These are phyloP conservation scores for Dendrobium catenatum DNA, from an alignment of 106 monocot genomes.

Conservation along the genomic window DNA sequence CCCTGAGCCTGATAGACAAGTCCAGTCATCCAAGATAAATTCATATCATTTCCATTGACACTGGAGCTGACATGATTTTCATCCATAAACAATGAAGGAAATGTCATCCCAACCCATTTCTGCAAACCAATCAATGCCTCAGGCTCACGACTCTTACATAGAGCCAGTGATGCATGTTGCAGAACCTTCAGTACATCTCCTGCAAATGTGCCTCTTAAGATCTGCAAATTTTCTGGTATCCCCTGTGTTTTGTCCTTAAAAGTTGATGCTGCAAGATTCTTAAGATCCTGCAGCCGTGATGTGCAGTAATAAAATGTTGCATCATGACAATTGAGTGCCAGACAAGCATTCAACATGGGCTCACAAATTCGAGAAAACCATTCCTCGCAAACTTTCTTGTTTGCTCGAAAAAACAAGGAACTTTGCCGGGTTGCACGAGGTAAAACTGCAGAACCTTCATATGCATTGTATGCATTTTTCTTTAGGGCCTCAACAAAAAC, in stretches of 20 bases:
- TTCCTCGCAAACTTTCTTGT: constrained; percentile 95
- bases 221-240: constrained; percentile 31
- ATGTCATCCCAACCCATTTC: constrained; percentile 55
- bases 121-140: constrained; percentile 84
- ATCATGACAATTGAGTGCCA: constrained; percentile 70
- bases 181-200: constrained; percentile 70
- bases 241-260: constrained; percentile 49
- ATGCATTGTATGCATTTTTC: constrained; percentile 96
- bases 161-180: constrained; percentile 64
- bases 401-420: constrained; percentile 89
- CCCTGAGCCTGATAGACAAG: constrained; percentile 86
- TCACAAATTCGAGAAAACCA: constrained; percentile 99
- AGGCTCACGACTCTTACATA: constrained; percentile 70
- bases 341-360: constrained; percentile 95
- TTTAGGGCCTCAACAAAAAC: constrained; percentile 92
- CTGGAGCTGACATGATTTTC: constrained; percentile 17
- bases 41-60: constrained; percentile 17
- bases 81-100: constrained; percentile 48
- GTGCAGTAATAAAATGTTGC: constrained; percentile 67
- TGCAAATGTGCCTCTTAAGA: constrained; percentile 32
- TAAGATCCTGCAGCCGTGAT: constrained; percentile 63
- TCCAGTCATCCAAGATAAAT: constrained; percentile 87
- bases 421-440: constrained; percentile 46
- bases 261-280: constrained; percentile 30
- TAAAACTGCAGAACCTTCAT: constrained; percentile 84